Base-by-base conservation (phyloP, 2,329 filamentous ascomycete genomes). In the Cladobotryum protrusum region DNA sequence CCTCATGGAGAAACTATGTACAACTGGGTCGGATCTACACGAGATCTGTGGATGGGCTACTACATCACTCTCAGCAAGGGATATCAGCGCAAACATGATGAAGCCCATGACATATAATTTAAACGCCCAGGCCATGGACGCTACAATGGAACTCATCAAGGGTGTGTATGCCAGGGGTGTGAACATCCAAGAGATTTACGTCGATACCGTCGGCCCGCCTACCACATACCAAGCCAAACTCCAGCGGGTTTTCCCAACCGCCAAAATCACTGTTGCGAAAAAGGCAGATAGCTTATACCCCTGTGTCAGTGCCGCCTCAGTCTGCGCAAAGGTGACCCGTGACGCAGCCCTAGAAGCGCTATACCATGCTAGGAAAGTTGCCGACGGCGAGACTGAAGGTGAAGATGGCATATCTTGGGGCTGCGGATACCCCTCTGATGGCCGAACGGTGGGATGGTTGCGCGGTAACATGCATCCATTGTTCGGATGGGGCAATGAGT, bases 211-310 rank as follows among this genome's bases (percentile, higher is more conserved):
- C 62, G 92, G 92, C 33, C 86, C 78, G 49, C 91, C 92, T 2
- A 82, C 79, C 15, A 73, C 82, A 4, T 96, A 97, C 73, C 91
- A 97, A 74, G 82, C 80, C 62, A 89, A 86, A 63, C 75, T 99
- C 48, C 86, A 92, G 70, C 77, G 83, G 53, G 76, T 95, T 47
- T 97, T 97, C 66, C 92, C 93, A 1, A 85, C 83, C 0, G 71
- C 83, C 37, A 79, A 77, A 54, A 81, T 92, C 59, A 89, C 83
- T 2, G 87, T 92, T 34, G 86, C 86, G 24, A 91, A 91, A 65
- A 97, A 97, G 73, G 92, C 93, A 3, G 92, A 99, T 66, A 89
- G 86, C 53, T 66, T 97, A 44, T 97, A 92, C 67, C 90, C 93
- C 1, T 92, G 86, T 64, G 93, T 97, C 48, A 95, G 88, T 60